A percentile compares a stretch with the other conserved stretches of the same genome.
Conservation (phyloP, 2,329 filamentous ascomycete species). For the Hymenoscyphus infarciens region DNA sequence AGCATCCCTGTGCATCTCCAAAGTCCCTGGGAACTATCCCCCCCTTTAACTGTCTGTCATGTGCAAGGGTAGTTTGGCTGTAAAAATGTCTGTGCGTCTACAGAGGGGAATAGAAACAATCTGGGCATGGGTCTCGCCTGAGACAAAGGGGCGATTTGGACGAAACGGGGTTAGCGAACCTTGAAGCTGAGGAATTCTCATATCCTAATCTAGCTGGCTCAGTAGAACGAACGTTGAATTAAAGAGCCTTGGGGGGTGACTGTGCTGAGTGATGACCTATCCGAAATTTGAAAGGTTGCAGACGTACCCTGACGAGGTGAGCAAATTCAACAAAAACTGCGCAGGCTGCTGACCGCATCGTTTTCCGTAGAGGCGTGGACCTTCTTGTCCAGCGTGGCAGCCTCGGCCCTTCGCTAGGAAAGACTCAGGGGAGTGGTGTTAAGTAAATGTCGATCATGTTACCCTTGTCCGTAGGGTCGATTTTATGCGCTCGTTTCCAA, state of each 20-base stretch:
- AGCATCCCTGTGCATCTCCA: slow-evolving; percentile 8
- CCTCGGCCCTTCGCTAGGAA: background rate
- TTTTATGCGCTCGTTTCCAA: slow-evolving; percentile 19
- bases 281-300: background rate
- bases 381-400: background rate
- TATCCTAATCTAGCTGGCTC: background rate
- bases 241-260: background rate
- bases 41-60: too few relatives aligned
- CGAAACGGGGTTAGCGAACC: background rate
- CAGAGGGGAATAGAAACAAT: too few relatives aligned
- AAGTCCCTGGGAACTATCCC: slow-evolving; percentile 20
- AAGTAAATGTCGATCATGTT: slow-evolving; percentile 10
- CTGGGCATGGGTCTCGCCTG: slow-evolving; percentile 19
- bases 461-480: slow-evolving; percentile 1
- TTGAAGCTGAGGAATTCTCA: background rate
- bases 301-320: background rate
- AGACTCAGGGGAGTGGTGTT: background rate
- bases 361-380: background rate
- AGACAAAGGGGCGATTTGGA: slow-evolving; percentile 5
- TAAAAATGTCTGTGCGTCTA: too few relatives aligned
- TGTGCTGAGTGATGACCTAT: background rate
- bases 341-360: background rate
- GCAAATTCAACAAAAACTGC: background rate
- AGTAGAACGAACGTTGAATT: background rate
- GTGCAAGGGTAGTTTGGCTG: too few relatives aligned